Evolutionary conservation across 331 rosid genomes (phyloP).

Genomic region (Malus hybrid): DNA sequence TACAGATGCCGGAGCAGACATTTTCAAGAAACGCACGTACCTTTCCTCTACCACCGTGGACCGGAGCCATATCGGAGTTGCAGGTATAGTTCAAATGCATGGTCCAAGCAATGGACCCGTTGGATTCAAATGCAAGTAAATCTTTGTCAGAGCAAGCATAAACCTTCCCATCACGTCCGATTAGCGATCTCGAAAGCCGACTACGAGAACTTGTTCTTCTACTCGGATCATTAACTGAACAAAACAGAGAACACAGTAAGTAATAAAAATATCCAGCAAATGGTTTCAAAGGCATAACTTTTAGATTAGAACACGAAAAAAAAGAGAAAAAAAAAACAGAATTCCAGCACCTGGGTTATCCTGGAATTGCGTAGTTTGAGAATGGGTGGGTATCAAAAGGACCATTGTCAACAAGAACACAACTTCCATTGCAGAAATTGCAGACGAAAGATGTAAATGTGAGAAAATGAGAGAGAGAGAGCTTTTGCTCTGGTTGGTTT

Average conservation of each 20-base stretch:
- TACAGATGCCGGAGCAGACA: neutral
- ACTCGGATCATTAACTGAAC: conserved; percentile 1
- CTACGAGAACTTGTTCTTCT: conserved; percentile 12
- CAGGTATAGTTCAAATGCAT: conserved; percentile 48
- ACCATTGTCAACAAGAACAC: neutral
- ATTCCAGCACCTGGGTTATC: neutral
- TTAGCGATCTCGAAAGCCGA: conserved; percentile 46
- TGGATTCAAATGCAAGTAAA: conserved; percentile 53
- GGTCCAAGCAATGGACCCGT: conserved; percentile 60
- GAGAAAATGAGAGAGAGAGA: neutral
- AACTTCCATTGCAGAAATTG: conserved; percentile 8
- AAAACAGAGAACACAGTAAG: neutral
- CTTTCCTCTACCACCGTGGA: conserved; percentile 53
- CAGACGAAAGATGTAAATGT: neutral
- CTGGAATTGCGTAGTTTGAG: neutral
- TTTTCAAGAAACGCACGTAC: conserved; percentile 10
- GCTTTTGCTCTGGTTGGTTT: neutral
- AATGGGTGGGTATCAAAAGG: neutral
- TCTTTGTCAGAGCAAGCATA: conserved; percentile 48
- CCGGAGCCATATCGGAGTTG: conserved; percentile 30
- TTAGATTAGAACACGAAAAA: too few relatives aligned
- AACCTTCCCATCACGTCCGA: conserved; percentile 53
- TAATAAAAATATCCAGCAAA: neutral
- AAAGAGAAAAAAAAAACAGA: neutral
- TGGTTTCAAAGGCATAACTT: neutral